Base-by-base conservation (phyloP, 192 early-diverging fungal species). In the Entomortierella parvispora region DNA sequence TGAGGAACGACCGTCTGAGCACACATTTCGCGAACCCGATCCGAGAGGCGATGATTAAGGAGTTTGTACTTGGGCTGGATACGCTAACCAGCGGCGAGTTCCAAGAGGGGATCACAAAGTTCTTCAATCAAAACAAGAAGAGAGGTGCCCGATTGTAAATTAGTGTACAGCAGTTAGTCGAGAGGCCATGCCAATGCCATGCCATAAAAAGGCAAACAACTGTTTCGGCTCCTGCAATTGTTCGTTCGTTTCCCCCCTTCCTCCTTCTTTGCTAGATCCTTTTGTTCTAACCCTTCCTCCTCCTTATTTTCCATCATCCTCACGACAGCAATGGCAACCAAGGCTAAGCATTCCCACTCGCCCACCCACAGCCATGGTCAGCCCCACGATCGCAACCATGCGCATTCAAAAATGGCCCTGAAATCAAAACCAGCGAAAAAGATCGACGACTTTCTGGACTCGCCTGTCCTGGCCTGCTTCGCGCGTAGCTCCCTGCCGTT, bases 21-120 rank as follows among this genome's bases (percentile, higher is more conserved):
- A 64, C 68, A n/a, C 74, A 83, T 26, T 28, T 62, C 23, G 62
- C 50, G 25, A 45, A 59, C n/a, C 66, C 71, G 7, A 79, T 80
- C 37, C 62, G 66, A 9, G 62, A 80, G 61, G 83, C 83, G 3
- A 62, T 84, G 79, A 28, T 70, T 45, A 79, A 54, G 49, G 83
- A 84, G 37, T 80, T 60, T 37, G 78, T 69, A 44, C 53, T 76
- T 2, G 83, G 83, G 2, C 10, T 81, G 7, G 67, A 69, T 28
- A 80, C 78, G 0, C 33, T 84, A 67, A 58, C 47, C 7, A 83
- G 74, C 12, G 77, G 75, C 20, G 83, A 84, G 60, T 83, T 80
- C 51, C 34, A 62, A 48, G 51, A 61, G 29, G 59, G 40, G 2
- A 77, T 77, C 49, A 37, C 23, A n/a, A 59, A 53, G 42, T 77